Conservation (phyloP, 2,329 filamentous ascomycete genomes). For the Thelonectria rubi region DNA sequence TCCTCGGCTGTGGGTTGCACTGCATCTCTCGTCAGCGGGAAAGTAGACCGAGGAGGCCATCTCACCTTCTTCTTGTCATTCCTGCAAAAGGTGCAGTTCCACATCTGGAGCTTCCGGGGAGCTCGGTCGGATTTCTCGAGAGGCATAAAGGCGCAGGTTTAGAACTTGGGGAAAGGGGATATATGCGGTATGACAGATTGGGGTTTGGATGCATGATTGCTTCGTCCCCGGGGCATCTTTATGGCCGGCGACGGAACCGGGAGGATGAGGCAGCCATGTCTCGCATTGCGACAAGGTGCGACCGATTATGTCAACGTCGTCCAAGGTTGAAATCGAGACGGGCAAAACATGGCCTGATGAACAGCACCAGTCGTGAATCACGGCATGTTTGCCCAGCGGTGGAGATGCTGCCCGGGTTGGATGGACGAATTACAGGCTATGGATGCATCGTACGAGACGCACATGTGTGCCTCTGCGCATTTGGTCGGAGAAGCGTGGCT, state of each 20-base stretch:
- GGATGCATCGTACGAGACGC: too few species aligned
- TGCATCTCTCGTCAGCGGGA: not conserved
- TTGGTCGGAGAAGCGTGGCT: too few species aligned
- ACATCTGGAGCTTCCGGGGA: not conserved
- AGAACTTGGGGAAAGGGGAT: not conserved
- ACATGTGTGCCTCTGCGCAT: too few species aligned
- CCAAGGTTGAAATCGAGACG: not conserved
- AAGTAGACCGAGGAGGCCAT: not conserved
- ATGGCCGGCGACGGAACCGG: not conserved
- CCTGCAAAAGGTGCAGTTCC: conserved; percentile 10
- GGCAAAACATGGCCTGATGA: not conserved
- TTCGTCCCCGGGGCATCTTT: not conserved
- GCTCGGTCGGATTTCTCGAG: not conserved
- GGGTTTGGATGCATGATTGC: not conserved
- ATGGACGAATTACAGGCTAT: too few species aligned
- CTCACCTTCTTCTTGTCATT: conserved; percentile 4
- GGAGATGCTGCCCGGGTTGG: too few species aligned
- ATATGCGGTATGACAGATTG: not conserved
- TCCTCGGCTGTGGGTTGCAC: not conserved
- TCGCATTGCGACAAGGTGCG: not conserved
- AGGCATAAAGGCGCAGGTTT: not conserved
- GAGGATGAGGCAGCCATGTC: not conserved
- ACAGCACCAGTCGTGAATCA: not conserved
- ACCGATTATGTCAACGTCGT: not conserved
- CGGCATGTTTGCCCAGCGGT: too few species aligned